Base-by-base conservation (phyloP, 192 early-diverging fungal genomes). In the Umbelopsis sp. region DNA sequence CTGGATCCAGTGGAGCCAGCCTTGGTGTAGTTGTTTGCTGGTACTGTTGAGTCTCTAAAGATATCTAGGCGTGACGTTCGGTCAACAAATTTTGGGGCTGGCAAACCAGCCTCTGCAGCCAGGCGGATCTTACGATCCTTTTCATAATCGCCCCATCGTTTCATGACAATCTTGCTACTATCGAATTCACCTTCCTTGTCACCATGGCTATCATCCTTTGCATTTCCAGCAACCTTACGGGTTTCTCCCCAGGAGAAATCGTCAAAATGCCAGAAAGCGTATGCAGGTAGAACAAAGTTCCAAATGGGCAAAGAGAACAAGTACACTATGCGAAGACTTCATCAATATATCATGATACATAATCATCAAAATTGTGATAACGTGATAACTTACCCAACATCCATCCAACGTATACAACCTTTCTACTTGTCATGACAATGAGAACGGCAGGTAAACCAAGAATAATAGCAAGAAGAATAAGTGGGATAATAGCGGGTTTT, bases 211-310 rank as follows among this genome's bases (percentile, higher is more conserved):
- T 82, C 84, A 7, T 79, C 83, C 55, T 89, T 88, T 64, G 47
- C 69, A 23, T 70, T 71, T 33, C 83, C 90, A 46, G 55, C 49
- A 69, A 91, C 71, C 71, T 64, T 87, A 84, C 87, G 88, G 20
- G 84, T 82, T 75, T 90, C 79, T 68, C 91, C 91, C 91, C 90
- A 93, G 50, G 86, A 87, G 71, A 93, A 93, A 51, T 93, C 91
- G 72, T 93, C 92, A 83, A 93, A 92, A 79, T 93, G 87, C 92
- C 92, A 93, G 81, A 86, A 93, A 27, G 92, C 86, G 37, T 92
- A 91, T 3, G 79, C 75, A 7, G 91, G 91, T 66, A 93, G 76
- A 9, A 93, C 77, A 74, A 93, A 88, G 74, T 91, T 90, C 89
- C 90, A 93, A 22, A 93, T 75, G 15, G 91, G 91, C 64, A 92